Evolutionary conservation across 148 eudicot species (phyloP), one percentile per base, ranked within the genome.

Genomic region (Diospyros lotus): DNA sequence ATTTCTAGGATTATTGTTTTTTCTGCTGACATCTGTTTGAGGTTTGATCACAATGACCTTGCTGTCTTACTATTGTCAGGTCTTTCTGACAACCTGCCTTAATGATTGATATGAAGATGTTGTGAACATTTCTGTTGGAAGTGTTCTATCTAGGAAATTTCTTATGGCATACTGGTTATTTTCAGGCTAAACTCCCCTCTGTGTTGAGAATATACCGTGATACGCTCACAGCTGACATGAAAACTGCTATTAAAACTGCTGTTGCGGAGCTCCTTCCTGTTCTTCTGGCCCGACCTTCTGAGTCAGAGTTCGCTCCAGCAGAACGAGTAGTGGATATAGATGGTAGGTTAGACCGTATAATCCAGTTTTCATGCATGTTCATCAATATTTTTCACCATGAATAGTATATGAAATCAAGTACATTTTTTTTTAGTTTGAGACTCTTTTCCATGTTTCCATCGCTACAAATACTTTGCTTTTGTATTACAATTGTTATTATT

Each of bases 181-280:
- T 77, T 66, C 89, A 96, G 99, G 99, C 91, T 62, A 93, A 93
- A 86, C 89, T 96, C 56, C 99, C 98, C 61, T 89, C 89, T 38
- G 97, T 93, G 51, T 82, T 96, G 89, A 93, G 99, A 80, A 74
- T 91, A 68, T 96, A 96, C 73, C 90, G 98, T 77, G 99, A 96
- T 71, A 88, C 94, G 12, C 93, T 93, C 65, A 90, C 97, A 61
- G 89, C 88, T 82, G 94, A 93, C 76, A 96, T 96, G 97, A 96
- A 96, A 84, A 82, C 87, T 77, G 93, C 98, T 62, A 90, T 96
- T 44, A 96, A 96, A 72, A 79, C 88, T 62, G 83, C 88, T 1
- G 99, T 96, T 68, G 87, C 89, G 28, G 92, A 91, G 73, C 81
- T 93, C 82, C 93, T 93, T 76, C 97, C 95, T 7, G 82, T 90